These are phyloP conservation scores for Quercus dentata DNA, from an alignment of 306 rosid genomes.

Conservation along the genomic window DNA sequence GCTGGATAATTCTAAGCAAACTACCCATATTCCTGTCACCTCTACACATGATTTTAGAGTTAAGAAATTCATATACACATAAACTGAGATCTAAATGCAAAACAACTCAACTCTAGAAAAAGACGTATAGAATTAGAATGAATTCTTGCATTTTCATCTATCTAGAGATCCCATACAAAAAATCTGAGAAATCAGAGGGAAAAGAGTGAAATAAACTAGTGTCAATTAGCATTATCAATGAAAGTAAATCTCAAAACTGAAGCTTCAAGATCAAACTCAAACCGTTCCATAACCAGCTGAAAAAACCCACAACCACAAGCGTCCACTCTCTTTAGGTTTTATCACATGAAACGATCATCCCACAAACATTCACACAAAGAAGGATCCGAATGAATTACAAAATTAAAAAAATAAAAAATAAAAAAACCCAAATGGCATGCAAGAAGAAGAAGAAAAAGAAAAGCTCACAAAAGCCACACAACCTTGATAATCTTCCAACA, in stretches of 20 bases:
- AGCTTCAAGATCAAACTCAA: not conserved
- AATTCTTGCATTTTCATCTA: not conserved
- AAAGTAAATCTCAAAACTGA: not conserved
- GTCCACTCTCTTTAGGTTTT: not conserved
- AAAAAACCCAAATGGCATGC: not conserved
- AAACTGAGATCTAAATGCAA: slow-evolving; percentile 16
- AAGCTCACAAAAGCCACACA: slow-evolving; percentile 9
- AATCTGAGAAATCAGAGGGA: not conserved
- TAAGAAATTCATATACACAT: not conserved
- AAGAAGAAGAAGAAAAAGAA: slow-evolving; percentile 4
- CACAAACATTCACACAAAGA: not conserved
- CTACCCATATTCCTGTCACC: not conserved
- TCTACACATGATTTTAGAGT: not conserved
- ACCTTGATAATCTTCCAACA: slow-evolving; percentile 36
- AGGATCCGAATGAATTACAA: not conserved
- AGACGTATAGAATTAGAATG: not conserved
- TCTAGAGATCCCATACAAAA: not conserved
- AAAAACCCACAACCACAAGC: not conserved
- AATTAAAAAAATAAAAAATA: not conserved
- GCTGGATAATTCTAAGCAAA: slow-evolving; percentile 1
- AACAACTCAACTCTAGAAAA: not conserved
- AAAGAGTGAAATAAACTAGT: not conserved
- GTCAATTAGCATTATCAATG: not conserved
- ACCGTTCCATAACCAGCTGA: not conserved
- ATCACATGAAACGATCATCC: not conserved